Percentiles rank a stretch among this genome's conserved stretches.
Conservation (phyloP, 768 basidiomycete genomes). For the Termitomyces sp. region DNA sequence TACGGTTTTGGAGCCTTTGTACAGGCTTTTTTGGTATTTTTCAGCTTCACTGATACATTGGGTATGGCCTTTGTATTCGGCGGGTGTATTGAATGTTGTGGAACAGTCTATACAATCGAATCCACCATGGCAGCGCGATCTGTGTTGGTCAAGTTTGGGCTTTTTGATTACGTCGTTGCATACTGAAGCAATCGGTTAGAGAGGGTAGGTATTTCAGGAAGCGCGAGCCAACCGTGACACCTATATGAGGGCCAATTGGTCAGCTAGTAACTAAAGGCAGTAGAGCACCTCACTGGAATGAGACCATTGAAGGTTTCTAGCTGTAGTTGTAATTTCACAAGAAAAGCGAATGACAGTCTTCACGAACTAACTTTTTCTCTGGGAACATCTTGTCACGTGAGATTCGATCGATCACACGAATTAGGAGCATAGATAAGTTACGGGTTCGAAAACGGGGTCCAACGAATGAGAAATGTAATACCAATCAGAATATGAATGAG, state of each 20-base stretch:
- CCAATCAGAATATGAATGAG: background rate
- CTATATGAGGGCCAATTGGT: slow-evolving; percentile 26
- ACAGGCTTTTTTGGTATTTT: slow-evolving; percentile 85
- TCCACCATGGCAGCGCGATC: slow-evolving; percentile 50
- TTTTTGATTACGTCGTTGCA: slow-evolving; percentile 91
- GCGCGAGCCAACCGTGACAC: slow-evolving; percentile 57
- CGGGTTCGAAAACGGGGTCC: too few species aligned
- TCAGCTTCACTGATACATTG: slow-evolving; percentile 87
- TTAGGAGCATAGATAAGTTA: too few species aligned
- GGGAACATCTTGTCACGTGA: slow-evolving; percentile 5
- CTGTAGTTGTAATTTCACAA: background rate
- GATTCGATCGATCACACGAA: background rate
- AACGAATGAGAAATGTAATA: background rate
- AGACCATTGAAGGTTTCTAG: slow-evolving; percentile 45
- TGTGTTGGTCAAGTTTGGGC: slow-evolving; percentile 85
- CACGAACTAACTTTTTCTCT: too few species aligned
- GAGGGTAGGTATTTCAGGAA: background rate
- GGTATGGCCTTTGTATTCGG: slow-evolving; percentile 78
- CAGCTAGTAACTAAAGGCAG: background rate
- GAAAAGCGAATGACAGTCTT: background rate
- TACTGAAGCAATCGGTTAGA: slow-evolving; percentile 28
- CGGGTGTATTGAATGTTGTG: slow-evolving; percentile 71
- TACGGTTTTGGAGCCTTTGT: slow-evolving; percentile 71
- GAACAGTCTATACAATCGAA: slow-evolving; percentile 88
- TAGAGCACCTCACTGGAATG: slow-evolving; percentile 53